These are phyloP conservation scores for Pythium myriotylum DNA, from an alignment of 352 stramenopile species.

Conservation along the genomic window DNA sequence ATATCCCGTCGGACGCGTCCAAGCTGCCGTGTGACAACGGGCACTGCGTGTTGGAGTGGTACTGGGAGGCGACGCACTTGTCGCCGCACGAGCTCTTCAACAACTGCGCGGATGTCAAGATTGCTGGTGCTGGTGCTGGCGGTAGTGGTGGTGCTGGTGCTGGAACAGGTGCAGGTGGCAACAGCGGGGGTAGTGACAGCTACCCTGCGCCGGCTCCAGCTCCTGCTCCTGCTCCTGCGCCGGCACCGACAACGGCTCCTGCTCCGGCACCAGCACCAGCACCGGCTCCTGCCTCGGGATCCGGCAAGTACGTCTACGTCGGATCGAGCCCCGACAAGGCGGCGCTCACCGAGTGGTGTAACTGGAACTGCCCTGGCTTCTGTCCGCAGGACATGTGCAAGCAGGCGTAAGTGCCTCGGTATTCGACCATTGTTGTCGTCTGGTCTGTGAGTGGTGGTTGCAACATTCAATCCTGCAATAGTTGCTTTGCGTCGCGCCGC, in stretches of 20 bases:
- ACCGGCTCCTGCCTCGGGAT: neutral
- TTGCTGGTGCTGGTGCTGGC: slow-evolving; percentile 7
- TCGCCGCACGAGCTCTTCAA: slow-evolving; percentile 27
- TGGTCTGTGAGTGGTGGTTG: too few relatives aligned
- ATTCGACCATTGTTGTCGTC: too few relatives aligned
- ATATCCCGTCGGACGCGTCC: slow-evolving; percentile 17
- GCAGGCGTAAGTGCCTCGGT: too few relatives aligned
- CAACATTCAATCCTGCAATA: too few relatives aligned
- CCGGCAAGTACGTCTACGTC: too few relatives aligned
- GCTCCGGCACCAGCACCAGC: neutral
- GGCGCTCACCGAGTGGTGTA: too few relatives aligned
- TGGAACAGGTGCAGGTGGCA: neutral
- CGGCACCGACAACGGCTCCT: neutral
- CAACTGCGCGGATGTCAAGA: slow-evolving; percentile 30
- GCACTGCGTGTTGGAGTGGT: slow-evolving; percentile 28
- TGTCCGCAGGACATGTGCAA: too few relatives aligned
- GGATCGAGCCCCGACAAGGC: neutral
- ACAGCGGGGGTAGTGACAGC: too few relatives aligned
- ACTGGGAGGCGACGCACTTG: slow-evolving; percentile 30
- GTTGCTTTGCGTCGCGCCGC: too few relatives aligned
- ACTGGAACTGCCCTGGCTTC: too few relatives aligned
- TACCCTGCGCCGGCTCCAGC: neutral
- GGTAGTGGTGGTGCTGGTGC: slow-evolving; percentile 6
- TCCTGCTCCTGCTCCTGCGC: neutral
- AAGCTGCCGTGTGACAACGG: slow-evolving; percentile 29